Evolutionary conservation across 257 asterid genomes (phyloP), one percentile per base, ranked within the genome.

Genomic region (Capsicum pubescens): DNA sequence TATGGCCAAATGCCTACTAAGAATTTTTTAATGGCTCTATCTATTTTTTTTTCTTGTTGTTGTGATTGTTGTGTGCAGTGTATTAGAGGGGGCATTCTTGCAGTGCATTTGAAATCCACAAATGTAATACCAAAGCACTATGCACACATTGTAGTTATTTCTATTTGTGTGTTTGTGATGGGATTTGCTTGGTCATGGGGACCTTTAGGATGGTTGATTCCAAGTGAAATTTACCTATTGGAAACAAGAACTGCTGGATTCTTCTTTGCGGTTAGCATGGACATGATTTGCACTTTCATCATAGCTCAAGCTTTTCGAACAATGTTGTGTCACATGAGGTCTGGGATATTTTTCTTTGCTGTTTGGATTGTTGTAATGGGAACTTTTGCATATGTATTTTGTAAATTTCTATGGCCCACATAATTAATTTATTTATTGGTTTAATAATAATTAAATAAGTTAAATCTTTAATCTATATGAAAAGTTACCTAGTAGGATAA

Each of bases 101-200:
- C 60, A 0, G 15, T 0, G 1, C 26, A 84, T 9, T 68, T 91
- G 35, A 80, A 85, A 15, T 6, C 87, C 1, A 88, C 88, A 13
- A 83, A 69, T 61, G 13, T 61, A 14, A 74, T 91, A 16, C 42
- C 85, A 7, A 85, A 26, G 42, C n/a, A 26, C 1, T 81, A 15
- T 8, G 87, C 87, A 6, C 46, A 67, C 59, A 4, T 70, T 1
- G 88, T 87, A 57, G 84, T 87, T 9, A 6, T 80, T 26, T 36
- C 87, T 8, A 55, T 91, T 39, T 39, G 42, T 3, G 42, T 39
- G 5, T 39, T 39, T 64, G 70, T 94, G 26, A 92, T 93, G 95
- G 74, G 92, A 5, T 94, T 94, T 39, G 95, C 97, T 1, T 93
- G 98, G 97, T 94, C 98, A 3, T 94, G 95, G 97, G 95, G 98